Percentiles rank a stretch among this genome's conserved stretches.
Conservation (phyloP, 108 stramenopile species). For the Skeletonema menzelii region DNA sequence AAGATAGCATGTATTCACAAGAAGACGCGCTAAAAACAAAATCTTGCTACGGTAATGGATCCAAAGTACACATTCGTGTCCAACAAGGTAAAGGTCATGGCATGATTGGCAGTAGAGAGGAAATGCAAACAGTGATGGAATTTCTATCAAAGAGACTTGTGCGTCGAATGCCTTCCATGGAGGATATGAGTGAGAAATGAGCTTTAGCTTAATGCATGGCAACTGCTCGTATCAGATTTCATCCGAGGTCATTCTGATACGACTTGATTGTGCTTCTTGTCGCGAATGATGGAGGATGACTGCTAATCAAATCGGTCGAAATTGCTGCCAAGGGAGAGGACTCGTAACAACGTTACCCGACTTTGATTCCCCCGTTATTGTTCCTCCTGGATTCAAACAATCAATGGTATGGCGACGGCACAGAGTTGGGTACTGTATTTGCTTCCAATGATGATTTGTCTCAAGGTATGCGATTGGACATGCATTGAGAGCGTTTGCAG, state of each 20-base stretch:
- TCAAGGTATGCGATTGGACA: conserved; percentile 9
- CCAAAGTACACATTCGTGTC: conserved; percentile 29
- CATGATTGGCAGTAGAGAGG: conserved; percentile 43
- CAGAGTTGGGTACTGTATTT: background rate
- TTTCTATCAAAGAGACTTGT: conserved; percentile 28
- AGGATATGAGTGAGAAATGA: conserved; percentile 9
- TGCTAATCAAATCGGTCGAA: conserved; percentile 4
- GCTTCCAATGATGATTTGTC: conserved; percentile 10
- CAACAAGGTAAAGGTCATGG: conserved; percentile 44
- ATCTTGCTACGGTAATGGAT: conserved; percentile 15
- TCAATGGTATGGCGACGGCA: conserved; percentile 12
- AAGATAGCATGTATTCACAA: conserved; percentile 20
- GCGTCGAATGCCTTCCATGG: conserved; percentile 11
- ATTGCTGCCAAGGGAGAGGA: conserved; percentile 14
- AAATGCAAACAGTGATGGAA: conserved; percentile 42
- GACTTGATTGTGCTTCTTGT: background rate
- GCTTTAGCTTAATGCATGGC: background rate
- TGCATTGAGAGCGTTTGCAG: background rate
- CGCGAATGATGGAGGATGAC: conserved; percentile 12
- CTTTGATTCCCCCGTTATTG: background rate
- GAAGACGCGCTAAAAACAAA: conserved; percentile 14
- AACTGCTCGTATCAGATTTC: background rate
- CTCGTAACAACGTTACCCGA: conserved; percentile 6
- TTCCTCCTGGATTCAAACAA: conserved; percentile 7
- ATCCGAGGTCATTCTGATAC: background rate